These are phyloP conservation scores for Closterium sp. DNA, from an alignment of 139 green algal genomes.

Conservation along the genomic window DNA sequence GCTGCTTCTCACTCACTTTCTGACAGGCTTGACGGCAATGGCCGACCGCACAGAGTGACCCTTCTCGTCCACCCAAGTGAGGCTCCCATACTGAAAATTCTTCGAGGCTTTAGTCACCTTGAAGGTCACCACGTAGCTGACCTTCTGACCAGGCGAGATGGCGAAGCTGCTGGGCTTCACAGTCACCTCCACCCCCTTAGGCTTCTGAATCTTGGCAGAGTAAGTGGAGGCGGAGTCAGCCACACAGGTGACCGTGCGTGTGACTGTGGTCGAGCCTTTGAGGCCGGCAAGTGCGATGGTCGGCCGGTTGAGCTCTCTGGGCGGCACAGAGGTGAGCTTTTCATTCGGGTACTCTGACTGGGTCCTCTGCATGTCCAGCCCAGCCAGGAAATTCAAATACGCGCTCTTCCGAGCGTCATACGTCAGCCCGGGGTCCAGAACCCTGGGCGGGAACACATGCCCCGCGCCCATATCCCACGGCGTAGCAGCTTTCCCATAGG, in stretches of 20 bases:
- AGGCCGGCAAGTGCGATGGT: background rate
- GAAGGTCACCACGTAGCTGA: too few relatives aligned
- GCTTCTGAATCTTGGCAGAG: background rate
- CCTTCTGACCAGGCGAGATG: too few relatives aligned
- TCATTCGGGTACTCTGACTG: too few relatives aligned
- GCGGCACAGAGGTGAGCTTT: too few relatives aligned
- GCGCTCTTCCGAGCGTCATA: constrained; percentile 10
- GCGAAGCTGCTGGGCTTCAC: background rate
- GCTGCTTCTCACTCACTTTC: too few relatives aligned
- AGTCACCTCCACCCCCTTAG: background rate
- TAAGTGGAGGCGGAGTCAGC: background rate
- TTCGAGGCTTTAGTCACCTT: too few relatives aligned
- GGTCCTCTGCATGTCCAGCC: too few relatives aligned
- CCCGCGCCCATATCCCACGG: constrained; percentile 3
- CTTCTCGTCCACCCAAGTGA: too few relatives aligned
- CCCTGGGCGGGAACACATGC: constrained; percentile 1
- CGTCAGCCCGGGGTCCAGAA: constrained; percentile 10
- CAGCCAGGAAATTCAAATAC: background rate
- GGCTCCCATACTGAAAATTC: too few relatives aligned
- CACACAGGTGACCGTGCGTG: constrained; percentile 6
- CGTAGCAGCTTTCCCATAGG: background rate
- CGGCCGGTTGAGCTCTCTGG: background rate
- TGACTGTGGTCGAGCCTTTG: background rate
- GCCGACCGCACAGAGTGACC: too few relatives aligned
- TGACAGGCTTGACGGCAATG: too few relatives aligned